Evolutionary conservation across 345 rosid species (phyloP).

Genomic region (Pugionium dolabratum): DNA sequence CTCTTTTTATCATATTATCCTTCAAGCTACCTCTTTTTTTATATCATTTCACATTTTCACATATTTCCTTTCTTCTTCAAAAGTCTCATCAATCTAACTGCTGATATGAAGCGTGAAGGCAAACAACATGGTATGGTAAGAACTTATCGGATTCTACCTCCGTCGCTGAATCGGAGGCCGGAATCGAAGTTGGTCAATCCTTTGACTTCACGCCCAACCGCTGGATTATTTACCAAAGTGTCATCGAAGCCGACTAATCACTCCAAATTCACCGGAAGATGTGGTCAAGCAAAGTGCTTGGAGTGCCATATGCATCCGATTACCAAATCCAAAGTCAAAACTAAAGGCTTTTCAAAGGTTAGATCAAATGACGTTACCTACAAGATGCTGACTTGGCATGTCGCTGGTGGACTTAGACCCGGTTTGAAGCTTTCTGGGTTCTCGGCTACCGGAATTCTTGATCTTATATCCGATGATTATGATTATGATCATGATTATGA

Average conservation of each 20-base stretch:
- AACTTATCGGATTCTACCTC: slow-evolving; percentile 49
- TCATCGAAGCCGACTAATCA: slow-evolving; percentile 67
- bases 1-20: slow-evolving; percentile 29
- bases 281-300: slow-evolving; percentile 52
- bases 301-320: slow-evolving; percentile 38
- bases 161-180: slow-evolving; percentile 48
- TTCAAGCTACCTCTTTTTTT: slow-evolving; percentile 31
- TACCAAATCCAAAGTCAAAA: slow-evolving; percentile 38
- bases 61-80: slow-evolving; percentile 1
- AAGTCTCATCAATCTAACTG: slow-evolving; percentile 16
- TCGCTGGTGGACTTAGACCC: slow-evolving; percentile 49
- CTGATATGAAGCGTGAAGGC: slow-evolving; percentile 69
- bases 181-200: slow-evolving; percentile 37
- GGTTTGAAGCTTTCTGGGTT: slow-evolving; percentile 49
- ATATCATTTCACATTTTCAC: slow-evolving; percentile 25
- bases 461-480: slow-evolving; percentile 43
- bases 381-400: slow-evolving; percentile 56
- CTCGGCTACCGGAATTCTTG: slow-evolving; percentile 58
- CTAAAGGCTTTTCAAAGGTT: slow-evolving; percentile 47
- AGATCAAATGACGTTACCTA: slow-evolving; percentile 44
- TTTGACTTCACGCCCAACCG: slow-evolving; percentile 50
- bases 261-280: slow-evolving; percentile 79
- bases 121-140: slow-evolving; percentile 74
- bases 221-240: slow-evolving; percentile 58
- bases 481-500: slow-evolving; percentile 33